phyloP scores from a whole-genome alignment of 192 early-diverging fungal species.

The Gamsiella multidivaricata region DNA sequence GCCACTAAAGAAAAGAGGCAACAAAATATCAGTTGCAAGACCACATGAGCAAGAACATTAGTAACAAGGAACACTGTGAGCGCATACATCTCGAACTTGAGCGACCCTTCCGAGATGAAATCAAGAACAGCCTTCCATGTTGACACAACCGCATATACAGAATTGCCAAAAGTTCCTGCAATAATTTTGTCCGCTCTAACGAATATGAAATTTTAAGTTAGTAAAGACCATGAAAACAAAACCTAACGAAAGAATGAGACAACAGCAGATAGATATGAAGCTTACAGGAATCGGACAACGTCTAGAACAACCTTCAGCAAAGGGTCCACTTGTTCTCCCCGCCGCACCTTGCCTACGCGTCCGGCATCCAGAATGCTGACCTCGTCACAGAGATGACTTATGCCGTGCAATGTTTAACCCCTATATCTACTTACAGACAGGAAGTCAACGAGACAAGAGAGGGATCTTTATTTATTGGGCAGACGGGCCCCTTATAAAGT shows the following conservation, averaged over 20 bases:
- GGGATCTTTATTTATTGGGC: too few species aligned
- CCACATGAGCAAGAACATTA: not conserved
- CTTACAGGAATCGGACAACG: slow-evolving; percentile 16
- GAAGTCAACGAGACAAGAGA: too few species aligned
- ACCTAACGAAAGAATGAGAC: not conserved
- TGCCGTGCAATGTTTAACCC: too few species aligned
- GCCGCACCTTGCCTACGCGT: slow-evolving; percentile 7
- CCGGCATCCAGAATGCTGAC: slow-evolving; percentile 12
- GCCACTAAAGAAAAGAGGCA: not conserved
- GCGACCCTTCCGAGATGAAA: slow-evolving; percentile 1
- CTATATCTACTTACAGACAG: too few species aligned
- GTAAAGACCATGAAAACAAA: not conserved
- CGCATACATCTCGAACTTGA: not conserved
- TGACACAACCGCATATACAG: not conserved
- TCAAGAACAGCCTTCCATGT: not conserved
- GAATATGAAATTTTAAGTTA: not conserved
- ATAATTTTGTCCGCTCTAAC: not conserved
- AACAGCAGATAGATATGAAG: not conserved
- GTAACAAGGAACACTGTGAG: not conserved
- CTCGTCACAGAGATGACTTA: slow-evolving; percentile 13
- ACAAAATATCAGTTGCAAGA: not conserved
- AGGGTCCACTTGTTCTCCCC: slow-evolving; percentile 14
- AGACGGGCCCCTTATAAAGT: too few species aligned
- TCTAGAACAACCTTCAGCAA: slow-evolving; percentile 16
- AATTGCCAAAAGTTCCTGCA: not conserved